phyloP scores from a whole-genome alignment of 2,329 filamentous ascomycete species.

The Colletotrichum liaoningense region DNA sequence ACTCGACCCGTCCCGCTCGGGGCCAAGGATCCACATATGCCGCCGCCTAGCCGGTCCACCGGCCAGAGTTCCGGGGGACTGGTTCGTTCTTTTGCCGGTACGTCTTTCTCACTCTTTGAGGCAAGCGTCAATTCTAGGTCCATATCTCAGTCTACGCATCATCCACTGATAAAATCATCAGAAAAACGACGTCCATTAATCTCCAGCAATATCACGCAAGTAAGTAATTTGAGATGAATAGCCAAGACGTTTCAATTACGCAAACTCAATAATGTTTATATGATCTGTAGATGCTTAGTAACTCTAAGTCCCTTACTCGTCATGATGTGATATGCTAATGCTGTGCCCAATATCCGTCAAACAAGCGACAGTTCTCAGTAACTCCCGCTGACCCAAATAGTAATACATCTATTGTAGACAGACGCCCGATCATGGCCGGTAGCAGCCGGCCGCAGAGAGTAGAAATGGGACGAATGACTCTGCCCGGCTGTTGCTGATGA shows the following conservation, averaged over 20 bases:
- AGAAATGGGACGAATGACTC: background rate
- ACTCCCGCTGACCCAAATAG: constrained; percentile 19
- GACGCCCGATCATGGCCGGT: constrained; percentile 3
- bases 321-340: constrained; percentile 23
- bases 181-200: background rate
- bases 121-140: background rate
- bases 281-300: constrained; percentile 7
- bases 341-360: background rate
- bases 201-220: background rate
- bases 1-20: constrained; percentile 23
- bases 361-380: background rate
- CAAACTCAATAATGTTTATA: background rate
- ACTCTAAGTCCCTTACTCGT: constrained; percentile 15
- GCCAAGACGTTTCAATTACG: background rate
- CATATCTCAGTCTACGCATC: constrained; percentile 7
- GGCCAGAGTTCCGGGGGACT: background rate
- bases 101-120: constrained; percentile 4
- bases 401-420: constrained; percentile 21
- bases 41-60: constrained; percentile 16
- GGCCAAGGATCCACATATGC: constrained; percentile 20
- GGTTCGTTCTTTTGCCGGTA: constrained; percentile 12
- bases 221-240: background rate
- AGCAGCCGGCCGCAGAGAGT: background rate
- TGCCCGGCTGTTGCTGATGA: background rate
- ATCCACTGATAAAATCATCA: background rate